A percentile compares a stretch with the other conserved stretches of the same genome.
Evolutionary conservation across 2,329 filamentous ascomycete species (phyloP).

Genomic region (Alternaria dauci): DNA sequence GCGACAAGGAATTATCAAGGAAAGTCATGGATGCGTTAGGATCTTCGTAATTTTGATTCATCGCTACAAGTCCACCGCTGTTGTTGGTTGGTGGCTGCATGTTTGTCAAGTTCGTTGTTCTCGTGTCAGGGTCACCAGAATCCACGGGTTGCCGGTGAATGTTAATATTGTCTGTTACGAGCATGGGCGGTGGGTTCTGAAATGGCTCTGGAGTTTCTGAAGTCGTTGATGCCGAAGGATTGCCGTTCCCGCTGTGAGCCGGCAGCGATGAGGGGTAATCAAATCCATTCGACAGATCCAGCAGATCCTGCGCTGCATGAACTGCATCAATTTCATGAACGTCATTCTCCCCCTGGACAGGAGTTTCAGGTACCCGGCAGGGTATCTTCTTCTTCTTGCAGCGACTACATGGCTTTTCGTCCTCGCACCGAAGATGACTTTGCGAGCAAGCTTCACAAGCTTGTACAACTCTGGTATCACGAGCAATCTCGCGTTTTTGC

Average conservation of each 20-base stretch:
- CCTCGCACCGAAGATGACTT: conserved; percentile 63
- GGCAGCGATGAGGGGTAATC: conserved; percentile 27
- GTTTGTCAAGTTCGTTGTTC: neutral
- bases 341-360: conserved; percentile 25
- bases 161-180: neutral
- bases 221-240: conserved; percentile 13
- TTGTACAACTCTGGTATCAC: conserved; percentile 49
- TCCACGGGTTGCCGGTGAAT: neutral
- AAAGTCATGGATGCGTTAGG: conserved; percentile 18
- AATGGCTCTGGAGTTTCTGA: conserved; percentile 11
- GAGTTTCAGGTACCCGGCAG: conserved; percentile 47
- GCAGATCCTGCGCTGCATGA: conserved; percentile 42
- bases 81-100: conserved; percentile 17
- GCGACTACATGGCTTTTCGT: conserved; percentile 62
- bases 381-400: conserved; percentile 60
- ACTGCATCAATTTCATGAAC: conserved; percentile 35
- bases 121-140: neutral
- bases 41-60: conserved; percentile 19
- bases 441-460: conserved; percentile 62
- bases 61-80: conserved; percentile 5
- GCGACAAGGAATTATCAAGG: conserved; percentile 24
- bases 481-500: conserved; percentile 35
- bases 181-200: conserved; percentile 10
- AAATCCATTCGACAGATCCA: conserved; percentile 39
- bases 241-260: conserved; percentile 8